Conservation (phyloP, 2,329 filamentous ascomycete genomes). For the Blastomyces percursus region DNA sequence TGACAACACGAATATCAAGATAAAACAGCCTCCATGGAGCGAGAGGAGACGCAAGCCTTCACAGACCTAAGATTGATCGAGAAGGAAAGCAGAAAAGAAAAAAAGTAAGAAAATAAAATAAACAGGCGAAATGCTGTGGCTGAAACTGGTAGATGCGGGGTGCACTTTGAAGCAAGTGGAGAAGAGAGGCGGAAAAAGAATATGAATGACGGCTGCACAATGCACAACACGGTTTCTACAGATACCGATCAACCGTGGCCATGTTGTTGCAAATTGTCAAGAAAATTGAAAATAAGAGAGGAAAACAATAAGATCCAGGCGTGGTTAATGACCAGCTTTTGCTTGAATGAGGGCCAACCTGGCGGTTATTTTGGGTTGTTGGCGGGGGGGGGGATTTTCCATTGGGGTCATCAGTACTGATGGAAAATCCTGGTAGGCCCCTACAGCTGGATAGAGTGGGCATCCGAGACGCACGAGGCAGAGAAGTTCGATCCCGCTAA, state of each 20-base stretch:
- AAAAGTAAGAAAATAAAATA: not conserved
- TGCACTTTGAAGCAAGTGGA: not conserved
- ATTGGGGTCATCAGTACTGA: not conserved
- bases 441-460: not conserved
- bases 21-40: not conserved
- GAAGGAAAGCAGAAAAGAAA: not conserved
- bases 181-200: not conserved
- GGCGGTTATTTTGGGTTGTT: too few species aligned
- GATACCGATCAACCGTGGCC: not conserved
- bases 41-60: not conserved
- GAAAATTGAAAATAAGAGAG: not conserved
- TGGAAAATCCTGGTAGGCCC: not conserved
- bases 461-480: not conserved
- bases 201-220: constrained; percentile 1
- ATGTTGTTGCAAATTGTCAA: not conserved
- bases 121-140: not conserved
- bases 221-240: not conserved
- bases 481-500: not conserved
- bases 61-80: not conserved
- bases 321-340: not conserved
- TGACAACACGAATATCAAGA: not conserved
- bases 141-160: not conserved
- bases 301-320: not conserved
- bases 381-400: not conserved
- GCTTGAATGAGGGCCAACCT: not conserved